Base-by-base conservation (phyloP, 2,329 filamentous ascomycete genomes). In the Xylariaceae sp. region DNA sequence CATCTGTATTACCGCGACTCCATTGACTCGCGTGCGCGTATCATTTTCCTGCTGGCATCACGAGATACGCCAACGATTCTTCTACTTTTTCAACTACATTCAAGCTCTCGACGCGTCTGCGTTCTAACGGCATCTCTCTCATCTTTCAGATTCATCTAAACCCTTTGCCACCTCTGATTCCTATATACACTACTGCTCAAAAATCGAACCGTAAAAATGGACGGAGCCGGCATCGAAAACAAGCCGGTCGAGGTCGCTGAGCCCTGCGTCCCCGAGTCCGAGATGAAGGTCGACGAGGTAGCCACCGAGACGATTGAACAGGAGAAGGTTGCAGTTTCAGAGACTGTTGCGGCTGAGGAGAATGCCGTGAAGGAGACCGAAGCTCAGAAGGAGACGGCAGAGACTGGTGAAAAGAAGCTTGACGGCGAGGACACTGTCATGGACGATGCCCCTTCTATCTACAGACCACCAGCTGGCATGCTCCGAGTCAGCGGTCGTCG, bases 401-500 rank as follows among this genome's bases (percentile, higher is more conserved):
- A 70, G 37, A 66, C 55, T n/a, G 51, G 39, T 7, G 48, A 63
- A 18, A 68, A 70, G 53, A 64, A 63, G 30, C 55, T 30, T 3
- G 53, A 55, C 49, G 17, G 61, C 2, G 67, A 72, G 39, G 64
- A 56, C 11, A 63, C 68, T 15, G 61, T 71, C 56, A 60, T 64
- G 30, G 68, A 70, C 56, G 70, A 65, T 64, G 56, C 52, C 10
- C 62, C 62, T 1, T 64, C 62, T 2, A 64, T 64, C 18, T 57
- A 59, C 30, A 61, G 63, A 49, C 65, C 65, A 15, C 68, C 70
- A n/a, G 54, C 66, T 58, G 66, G 66, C 13, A 75, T 80, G 58
- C 73, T 80, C 59, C 79, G 65, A 77, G 76, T 81, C 74, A 57
- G 70, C 72, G 53, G 57, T n/a, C 53, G 57, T n/a, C 53, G 54